phyloP scores from a whole-genome alignment of 2,329 filamentous ascomycete genomes.

The Pestalotiopsis sp. region DNA sequence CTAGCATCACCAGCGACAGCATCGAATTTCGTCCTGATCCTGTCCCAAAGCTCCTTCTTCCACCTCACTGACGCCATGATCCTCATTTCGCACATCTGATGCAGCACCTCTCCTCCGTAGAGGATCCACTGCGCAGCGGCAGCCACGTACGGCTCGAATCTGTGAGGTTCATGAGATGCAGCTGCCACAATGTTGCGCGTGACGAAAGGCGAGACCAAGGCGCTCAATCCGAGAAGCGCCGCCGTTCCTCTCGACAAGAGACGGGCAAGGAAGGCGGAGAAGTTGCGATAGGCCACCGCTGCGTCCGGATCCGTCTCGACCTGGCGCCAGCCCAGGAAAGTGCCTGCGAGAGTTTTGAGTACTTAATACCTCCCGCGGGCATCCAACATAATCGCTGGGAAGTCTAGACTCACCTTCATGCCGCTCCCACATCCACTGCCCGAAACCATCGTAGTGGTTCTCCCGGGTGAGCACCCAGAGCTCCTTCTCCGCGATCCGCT shows the following conservation, averaged over 20 bases:
- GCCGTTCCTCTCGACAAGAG: background rate
- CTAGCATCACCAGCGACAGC: background rate
- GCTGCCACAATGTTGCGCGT: background rate
- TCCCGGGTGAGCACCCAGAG: slow-evolving; percentile 7
- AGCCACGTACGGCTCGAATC: background rate
- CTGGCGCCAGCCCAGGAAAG: background rate
- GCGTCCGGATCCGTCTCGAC: background rate
- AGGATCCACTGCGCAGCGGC: slow-evolving; percentile 6
- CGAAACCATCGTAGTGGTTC: slow-evolving; percentile 2
- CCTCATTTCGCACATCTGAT: slow-evolving; percentile 3
- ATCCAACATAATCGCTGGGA: too few species aligned
- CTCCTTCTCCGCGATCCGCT: slow-evolving; percentile 5
- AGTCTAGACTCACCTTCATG: background rate
- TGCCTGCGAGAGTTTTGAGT: too few species aligned
- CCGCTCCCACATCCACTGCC: slow-evolving; percentile 9
- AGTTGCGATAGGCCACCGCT: background rate
- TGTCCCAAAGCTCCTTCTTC: slow-evolving; percentile 7
- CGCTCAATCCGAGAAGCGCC: background rate
- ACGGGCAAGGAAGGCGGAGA: slow-evolving; percentile 1
- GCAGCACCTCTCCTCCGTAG: background rate
- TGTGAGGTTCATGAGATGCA: background rate
- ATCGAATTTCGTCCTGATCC: background rate
- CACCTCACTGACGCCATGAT: background rate
- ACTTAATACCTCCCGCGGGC: too few species aligned
- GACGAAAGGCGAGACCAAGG: background rate